Base-by-base conservation (phyloP, 1,284 basidiomycete genomes). In the Cutaneotrichosporon cutaneum region DNA sequence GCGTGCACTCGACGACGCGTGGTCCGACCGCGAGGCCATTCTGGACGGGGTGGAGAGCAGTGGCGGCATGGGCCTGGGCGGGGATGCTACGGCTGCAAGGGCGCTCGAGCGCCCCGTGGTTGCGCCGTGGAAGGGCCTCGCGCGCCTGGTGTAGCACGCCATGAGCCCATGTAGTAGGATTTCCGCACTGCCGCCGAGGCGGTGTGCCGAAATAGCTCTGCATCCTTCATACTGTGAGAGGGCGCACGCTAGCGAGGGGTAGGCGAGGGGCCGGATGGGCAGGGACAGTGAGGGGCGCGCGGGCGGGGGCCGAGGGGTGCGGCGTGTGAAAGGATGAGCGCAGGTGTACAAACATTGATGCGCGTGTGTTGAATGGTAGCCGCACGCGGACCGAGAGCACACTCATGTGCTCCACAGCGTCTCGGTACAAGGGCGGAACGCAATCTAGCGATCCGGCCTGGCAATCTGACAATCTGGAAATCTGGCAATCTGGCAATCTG, bases 21-120 rank as follows among this genome's bases (percentile, higher is more conserved):
- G 78, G 78, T 48, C 55, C 22, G 75, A 72, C 57, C 61, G 77
- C 45, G 62, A 66, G 14, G 60, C 55, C 3, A 71, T 78, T 5
- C 55, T 78, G 51, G 62, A 68, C 21, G 70, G 63, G 18, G 74
- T 69, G 7, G 64, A 61, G 14, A 68, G 69, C 50, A 65, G 61
- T 13, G 77, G 75, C 2, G 77, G 77, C 2, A 69, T 72, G 62
- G 73, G 74, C 1, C 64, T 76, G 32, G 72, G 70, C 14, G 73
- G 68, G 6, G 68, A 68, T 21, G 54, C 65, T 27, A 54, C 42
- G 21, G 51, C 60, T 4, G 71, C 72, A 18, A 61, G 65, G 39
- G 72, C 66, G 54, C 62, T 68, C 22, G 68, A 68, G 26, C 67
- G 63, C 58, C 74, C 73, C 3, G 39, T 18, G 0, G 70, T 78